Evolutionary conservation across 2,329 filamentous ascomycete species (phyloP).

Genomic region (Biscogniauxia marginata): DNA sequence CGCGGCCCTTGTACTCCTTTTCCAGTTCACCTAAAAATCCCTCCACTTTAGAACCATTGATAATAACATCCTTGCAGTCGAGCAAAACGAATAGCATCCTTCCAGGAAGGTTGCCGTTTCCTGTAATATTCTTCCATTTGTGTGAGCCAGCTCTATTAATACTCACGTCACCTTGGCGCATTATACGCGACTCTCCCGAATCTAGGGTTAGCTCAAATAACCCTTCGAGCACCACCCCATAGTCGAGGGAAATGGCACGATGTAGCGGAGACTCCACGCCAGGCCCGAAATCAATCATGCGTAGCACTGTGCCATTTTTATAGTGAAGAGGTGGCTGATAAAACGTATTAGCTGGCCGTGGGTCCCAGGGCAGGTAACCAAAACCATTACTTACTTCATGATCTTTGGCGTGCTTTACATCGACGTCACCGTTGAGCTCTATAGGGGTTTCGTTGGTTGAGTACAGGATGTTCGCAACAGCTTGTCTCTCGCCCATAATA

Average conservation of each 20-base stretch:
- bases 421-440: constrained; percentile 21
- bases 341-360: neutral
- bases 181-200: too few species aligned
- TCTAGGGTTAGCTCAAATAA: too few species aligned
- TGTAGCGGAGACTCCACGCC: constrained; percentile 12
- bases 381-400: constrained; percentile 9
- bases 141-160: too few species aligned
- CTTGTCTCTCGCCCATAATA: constrained; percentile 23
- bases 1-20: too few species aligned
- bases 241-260: constrained; percentile 15
- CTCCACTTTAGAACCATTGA: too few species aligned
- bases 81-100: too few species aligned
- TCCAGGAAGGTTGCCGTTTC: too few species aligned
- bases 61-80: too few species aligned
- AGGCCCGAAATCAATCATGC: constrained; percentile 23
- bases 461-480: constrained; percentile 30
- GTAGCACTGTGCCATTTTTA: constrained; percentile 11
- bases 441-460: constrained; percentile 26
- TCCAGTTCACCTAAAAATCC: too few species aligned
- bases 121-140: too few species aligned
- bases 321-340: neutral
- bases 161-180: too few species aligned
- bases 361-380: neutral
- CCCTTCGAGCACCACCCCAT: too few species aligned
- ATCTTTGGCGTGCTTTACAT: constrained; percentile 18